A percentile compares a stretch with the other conserved stretches of the same genome.
These are phyloP conservation scores for Talinum fruticosum DNA, from an alignment of 148 eudicot species.

Conservation along the genomic window DNA sequence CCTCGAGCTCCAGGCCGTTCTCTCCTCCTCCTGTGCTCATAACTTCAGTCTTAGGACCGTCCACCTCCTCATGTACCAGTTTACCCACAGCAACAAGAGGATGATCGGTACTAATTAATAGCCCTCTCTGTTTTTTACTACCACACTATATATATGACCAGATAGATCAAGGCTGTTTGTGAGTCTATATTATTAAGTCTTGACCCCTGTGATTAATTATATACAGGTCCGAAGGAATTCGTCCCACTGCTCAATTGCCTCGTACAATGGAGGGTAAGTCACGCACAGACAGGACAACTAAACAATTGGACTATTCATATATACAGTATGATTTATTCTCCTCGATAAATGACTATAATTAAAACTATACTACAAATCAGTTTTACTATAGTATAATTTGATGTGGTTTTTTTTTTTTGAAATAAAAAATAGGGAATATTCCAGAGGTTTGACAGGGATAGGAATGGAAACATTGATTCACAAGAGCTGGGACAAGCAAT, in stretches of 20 bases:
- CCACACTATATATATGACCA: too few relatives aligned
- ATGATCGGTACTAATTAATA: constrained; percentile 3
- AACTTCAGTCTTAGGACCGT: constrained; percentile 27
- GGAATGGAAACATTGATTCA: constrained; percentile 69
- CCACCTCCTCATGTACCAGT: constrained; percentile 28
- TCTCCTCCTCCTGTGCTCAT: constrained; percentile 18
- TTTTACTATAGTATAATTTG: too few relatives aligned
- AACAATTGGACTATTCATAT: too few relatives aligned
- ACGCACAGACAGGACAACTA: too few relatives aligned
- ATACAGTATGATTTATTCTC: too few relatives aligned
- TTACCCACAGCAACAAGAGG: constrained; percentile 24
- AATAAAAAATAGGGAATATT: constrained; percentile 29
- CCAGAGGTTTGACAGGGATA: constrained; percentile 76
- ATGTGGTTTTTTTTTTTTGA: too few relatives aligned
- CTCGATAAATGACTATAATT: too few relatives aligned
- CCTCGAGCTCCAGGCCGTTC: constrained; percentile 23
- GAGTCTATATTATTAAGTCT: too few relatives aligned
- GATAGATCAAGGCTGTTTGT: too few relatives aligned
- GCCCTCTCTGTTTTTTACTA: too few relatives aligned
- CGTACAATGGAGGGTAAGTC: constrained; percentile 66
- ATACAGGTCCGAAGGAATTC: constrained; percentile 72
- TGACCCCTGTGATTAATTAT: too few relatives aligned
- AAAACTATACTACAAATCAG: too few relatives aligned
- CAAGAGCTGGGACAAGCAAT: constrained; percentile 62
- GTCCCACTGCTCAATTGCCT: constrained; percentile 58